Percentiles rank a stretch among this genome's conserved stretches.
These are phyloP conservation scores for Kickxella alabastrina DNA, from an alignment of 192 early-diverging fungal species.

Conservation along the genomic window DNA sequence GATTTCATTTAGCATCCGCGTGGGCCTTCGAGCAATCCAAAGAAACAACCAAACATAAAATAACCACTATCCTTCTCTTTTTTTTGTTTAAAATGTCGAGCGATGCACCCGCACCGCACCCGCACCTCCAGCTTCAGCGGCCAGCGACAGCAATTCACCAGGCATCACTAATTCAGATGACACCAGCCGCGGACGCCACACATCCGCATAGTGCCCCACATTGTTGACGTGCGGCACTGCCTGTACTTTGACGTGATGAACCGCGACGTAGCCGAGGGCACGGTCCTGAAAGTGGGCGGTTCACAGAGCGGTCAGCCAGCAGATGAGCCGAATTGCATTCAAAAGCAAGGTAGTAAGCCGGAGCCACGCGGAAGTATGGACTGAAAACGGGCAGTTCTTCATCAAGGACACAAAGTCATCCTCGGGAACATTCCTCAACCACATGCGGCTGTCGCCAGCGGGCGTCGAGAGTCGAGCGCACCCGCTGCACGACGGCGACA, in stretches of 20 bases:
- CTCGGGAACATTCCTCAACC: conserved; percentile 97
- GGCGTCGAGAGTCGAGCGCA: conserved; percentile 79
- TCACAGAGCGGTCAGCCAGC: conserved; percentile 61
- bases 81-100: conserved; percentile 13
- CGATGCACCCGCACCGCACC: conserved; percentile 2
- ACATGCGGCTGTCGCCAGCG: conserved; percentile 84
- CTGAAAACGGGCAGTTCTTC: conserved; percentile 80
- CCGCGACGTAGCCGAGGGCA: conserved; percentile 58
- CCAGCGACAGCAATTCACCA: too few relatives aligned
- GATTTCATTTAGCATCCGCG: too few relatives aligned
- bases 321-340: conserved; percentile 72
- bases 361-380: conserved; percentile 91
- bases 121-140: too few relatives aligned
- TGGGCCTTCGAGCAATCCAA: too few relatives aligned
- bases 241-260: conserved; percentile 63
- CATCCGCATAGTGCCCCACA: conserved; percentile 56
- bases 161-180: too few relatives aligned
- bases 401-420: conserved; percentile 95
- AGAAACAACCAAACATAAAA: too few relatives aligned
- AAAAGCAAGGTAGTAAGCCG: conserved; percentile 92
- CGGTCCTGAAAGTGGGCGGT: conserved; percentile 68
- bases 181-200: conserved; percentile 36
- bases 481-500: conserved; percentile 82
- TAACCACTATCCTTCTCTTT: too few relatives aligned
- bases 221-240: conserved; percentile 51